Evolutionary conservation across 2,329 filamentous ascomycete genomes (phyloP), one percentile per base, ranked within the genome.

Genomic region (Byssothecium circinans): DNA sequence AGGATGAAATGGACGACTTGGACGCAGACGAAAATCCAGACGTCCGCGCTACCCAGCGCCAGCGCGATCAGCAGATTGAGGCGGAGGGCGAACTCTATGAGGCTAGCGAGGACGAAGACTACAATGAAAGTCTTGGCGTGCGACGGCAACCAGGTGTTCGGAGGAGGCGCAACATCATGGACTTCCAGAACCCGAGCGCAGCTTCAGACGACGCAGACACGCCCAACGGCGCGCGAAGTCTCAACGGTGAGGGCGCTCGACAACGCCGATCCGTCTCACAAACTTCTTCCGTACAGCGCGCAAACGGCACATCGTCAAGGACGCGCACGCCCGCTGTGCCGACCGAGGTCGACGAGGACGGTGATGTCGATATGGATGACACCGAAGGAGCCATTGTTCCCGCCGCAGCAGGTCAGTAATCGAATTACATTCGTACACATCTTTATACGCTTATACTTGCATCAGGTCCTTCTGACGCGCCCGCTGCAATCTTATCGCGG

Each of bases 1-100:
- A 87, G 62, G 84, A 81, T 17, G 78, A 81, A 29, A 73, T 85
- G 33, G 84, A 74, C 51, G 84, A 87, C 56, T 59, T 89, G 1
- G 91, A 97, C 54, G 89, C 90, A 43, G 91, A 96, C 55, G 82
- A 89, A 58, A 91, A 94, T 67, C 87, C 89, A 59, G 92, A 97
- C 65, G 82, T 82, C 45, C 86, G 92, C 20, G 84, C 86, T 71
- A 95, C 90, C 0, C 82, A 94, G 69, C 86, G 89, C 29, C 83
- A 86, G 54, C 91, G 88, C 78, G 92, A 97, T 54, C 85, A 91
- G 69, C 85, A 82, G 40, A 81, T 90, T 20, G 81, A 85, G 43
- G 83, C 88, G 48, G 83, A 89, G 7, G 88, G 88, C 58, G 92
- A 96, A 65, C 83, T 91, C 25, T 66, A 69, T 35, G 69, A 72